Base-by-base conservation (phyloP, 345 rosid species). In the Geranium brycei region DNA sequence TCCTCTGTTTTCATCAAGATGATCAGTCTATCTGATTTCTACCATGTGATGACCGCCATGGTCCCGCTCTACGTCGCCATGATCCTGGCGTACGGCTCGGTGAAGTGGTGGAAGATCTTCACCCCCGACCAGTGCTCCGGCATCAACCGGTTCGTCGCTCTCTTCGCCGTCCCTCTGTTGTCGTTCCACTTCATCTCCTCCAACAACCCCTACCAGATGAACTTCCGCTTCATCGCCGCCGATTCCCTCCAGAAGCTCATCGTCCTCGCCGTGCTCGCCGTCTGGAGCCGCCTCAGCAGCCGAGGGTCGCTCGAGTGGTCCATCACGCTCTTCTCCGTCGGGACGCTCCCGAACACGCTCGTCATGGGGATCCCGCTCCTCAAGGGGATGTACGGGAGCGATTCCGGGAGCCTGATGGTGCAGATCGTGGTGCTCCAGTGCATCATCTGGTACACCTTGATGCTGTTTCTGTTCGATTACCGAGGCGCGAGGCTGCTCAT, bases 101-200 rank as follows among this genome's bases (percentile, higher is more conserved):
- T 93, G 55, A 88, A 87, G 70, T 93, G 99, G 99, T 93, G 99
- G 99, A 91, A 91, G 68, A 90, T 93, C 64, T 93, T 93, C 81
- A 80, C 92, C 15, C 99, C 96, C 1, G 97, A 86, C 31, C 99
- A 93, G 71, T 93, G 99, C 74, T 91, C 97, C 30, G 99, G 97
- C 59, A 93, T 93, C 79, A 93, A 93, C 75, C 96, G 99, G 7
- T 91, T 93, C 67, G 99, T 93, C 18, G 99, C 99, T 40, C 86
- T 93, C 17, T 93, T 93, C 75, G 99, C 99, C 19, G 99, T 93
- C 14, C 99, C 99, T 13, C 91, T 93, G 17, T 91, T 93, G 65
- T 93, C 99, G 59, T 90, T 93, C 82, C 99, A 93, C 64, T 90
- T 87, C 76, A 87, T 87, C 62, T 74, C 93, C 35, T 31, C 77